These are phyloP conservation scores for Daldinia grandis DNA, from an alignment of 495 filamentous ascomycete species.

Conservation along the genomic window DNA sequence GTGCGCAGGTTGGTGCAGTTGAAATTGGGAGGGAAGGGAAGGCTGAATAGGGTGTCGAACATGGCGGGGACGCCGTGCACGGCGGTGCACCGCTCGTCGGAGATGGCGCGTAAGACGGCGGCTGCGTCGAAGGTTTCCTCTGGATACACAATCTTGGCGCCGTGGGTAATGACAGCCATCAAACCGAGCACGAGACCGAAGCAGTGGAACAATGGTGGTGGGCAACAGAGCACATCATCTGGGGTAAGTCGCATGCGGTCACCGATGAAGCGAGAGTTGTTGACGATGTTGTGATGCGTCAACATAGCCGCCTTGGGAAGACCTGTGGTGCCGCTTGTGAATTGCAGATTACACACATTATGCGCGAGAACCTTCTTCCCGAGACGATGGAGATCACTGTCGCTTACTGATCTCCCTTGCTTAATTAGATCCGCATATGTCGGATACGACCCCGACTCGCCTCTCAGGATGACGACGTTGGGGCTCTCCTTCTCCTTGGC, in stretches of 20 bases:
- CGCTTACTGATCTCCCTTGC: slow-evolving; percentile 50
- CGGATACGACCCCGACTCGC: slow-evolving; percentile 56
- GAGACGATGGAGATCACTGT: slow-evolving; percentile 44
- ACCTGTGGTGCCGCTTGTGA: slow-evolving; percentile 75
- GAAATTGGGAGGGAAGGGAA: slow-evolving; percentile 59
- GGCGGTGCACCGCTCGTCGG: slow-evolving; percentile 71
- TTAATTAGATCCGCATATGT: slow-evolving; percentile 63
- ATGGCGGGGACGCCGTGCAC: slow-evolving; percentile 78
- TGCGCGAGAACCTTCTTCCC: slow-evolving; percentile 61
- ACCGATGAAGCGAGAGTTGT: slow-evolving; percentile 75
- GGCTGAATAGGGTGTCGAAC: slow-evolving; percentile 70
- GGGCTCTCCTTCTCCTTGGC: slow-evolving; percentile 48
- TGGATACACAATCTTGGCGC: slow-evolving; percentile 72
- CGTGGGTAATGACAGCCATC: slow-evolving; percentile 71
- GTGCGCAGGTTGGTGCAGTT: slow-evolving; percentile 66
- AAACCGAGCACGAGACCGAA: slow-evolving; percentile 77
- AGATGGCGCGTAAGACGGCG: slow-evolving; percentile 66
- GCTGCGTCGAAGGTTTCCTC: slow-evolving; percentile 69
- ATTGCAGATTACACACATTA: slow-evolving; percentile 75
- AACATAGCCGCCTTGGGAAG: slow-evolving; percentile 79
- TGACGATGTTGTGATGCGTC: slow-evolving; percentile 75
- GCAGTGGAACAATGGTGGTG: slow-evolving; percentile 77
- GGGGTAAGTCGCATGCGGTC: slow-evolving; percentile 71
- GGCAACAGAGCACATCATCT: slow-evolving; percentile 71
- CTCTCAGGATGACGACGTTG: slow-evolving; percentile 65